Evolutionary conservation across 352 stramenopile species (phyloP).

Genomic region (Pythium rishiriense): DNA sequence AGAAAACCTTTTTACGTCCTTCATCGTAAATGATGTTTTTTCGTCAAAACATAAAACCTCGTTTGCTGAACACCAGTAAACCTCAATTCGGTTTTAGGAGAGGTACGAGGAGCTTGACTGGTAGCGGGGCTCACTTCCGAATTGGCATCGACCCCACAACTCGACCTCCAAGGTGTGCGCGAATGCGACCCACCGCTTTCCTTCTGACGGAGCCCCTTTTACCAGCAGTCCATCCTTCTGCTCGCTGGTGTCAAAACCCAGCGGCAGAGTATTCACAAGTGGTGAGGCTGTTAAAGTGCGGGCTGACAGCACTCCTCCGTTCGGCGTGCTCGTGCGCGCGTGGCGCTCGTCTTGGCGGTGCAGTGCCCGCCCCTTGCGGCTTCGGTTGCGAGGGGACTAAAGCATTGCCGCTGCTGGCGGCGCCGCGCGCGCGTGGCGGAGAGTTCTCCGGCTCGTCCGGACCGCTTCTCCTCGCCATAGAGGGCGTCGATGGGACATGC

Average conservation of each 20-base stretch:
- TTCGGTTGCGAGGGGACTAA: slow-evolving; percentile 17
- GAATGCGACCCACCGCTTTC: too few species aligned
- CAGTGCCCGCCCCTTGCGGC: slow-evolving; percentile 22
- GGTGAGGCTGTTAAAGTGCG: slow-evolving; percentile 78
- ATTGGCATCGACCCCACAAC: background rate
- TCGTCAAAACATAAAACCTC: slow-evolving; percentile 5
- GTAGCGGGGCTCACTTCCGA: background rate
- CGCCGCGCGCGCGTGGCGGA: slow-evolving; percentile 7
- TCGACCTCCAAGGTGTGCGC: too few species aligned
- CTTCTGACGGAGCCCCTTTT: slow-evolving; percentile 42
- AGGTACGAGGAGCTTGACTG: background rate
- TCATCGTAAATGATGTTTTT: slow-evolving; percentile 14
- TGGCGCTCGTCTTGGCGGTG: slow-evolving; percentile 24
- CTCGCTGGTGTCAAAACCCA: background rate
- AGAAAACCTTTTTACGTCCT: slow-evolving; percentile 5
- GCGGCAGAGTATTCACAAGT: slow-evolving; percentile 25
- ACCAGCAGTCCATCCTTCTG: slow-evolving; percentile 58
- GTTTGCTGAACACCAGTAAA: background rate
- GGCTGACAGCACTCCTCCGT: slow-evolving; percentile 49
- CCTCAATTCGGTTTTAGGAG: background rate
- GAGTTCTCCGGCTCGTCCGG: slow-evolving; percentile 4
- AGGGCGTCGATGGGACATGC: slow-evolving; percentile 25
- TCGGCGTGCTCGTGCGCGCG: slow-evolving; percentile 26
- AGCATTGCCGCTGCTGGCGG: slow-evolving; percentile 23
- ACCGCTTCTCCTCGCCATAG: slow-evolving; percentile 11